These are phyloP conservation scores for Cephalotrichum gorgonifer DNA, from an alignment of 2,329 filamentous ascomycete genomes.

Conservation along the genomic window DNA sequence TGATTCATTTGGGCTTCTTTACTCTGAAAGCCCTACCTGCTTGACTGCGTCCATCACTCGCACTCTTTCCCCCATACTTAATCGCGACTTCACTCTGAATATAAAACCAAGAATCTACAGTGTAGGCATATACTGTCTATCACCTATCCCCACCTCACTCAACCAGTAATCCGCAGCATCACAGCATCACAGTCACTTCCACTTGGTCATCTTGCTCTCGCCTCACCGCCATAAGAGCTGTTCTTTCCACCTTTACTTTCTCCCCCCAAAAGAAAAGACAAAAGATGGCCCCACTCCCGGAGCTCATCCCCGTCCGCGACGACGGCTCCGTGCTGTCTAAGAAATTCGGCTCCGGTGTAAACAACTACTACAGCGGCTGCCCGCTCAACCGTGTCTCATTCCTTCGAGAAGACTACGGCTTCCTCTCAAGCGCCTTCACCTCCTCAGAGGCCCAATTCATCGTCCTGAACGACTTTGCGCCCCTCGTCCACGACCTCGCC, in stretches of 20 bases:
- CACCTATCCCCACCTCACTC: too few relatives aligned
- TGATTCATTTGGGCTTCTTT: background rate
- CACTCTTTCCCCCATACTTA: conserved; percentile 14
- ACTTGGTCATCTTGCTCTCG: background rate
- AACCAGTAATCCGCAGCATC: too few relatives aligned
- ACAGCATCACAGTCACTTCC: background rate
- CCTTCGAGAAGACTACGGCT: conserved; percentile 59
- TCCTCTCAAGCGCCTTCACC: conserved; percentile 56
- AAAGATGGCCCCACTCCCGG: conserved; percentile 29
- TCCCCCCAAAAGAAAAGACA: background rate
- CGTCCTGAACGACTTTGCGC: conserved; percentile 67
- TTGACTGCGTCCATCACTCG: background rate
- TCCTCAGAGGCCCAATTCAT: conserved; percentile 63
- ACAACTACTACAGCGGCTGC: conserved; percentile 76
- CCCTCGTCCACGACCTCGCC: conserved; percentile 47
- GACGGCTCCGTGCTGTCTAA: conserved; percentile 58
- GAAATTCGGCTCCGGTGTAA: conserved; percentile 69
- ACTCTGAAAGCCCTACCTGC: conserved; percentile 1
- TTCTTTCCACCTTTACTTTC: background rate
- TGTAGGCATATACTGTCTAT: too few relatives aligned
- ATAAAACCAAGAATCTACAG: background rate
- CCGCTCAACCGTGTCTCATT: conserved; percentile 74
- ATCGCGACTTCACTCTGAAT: background rate
- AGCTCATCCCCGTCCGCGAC: conserved; percentile 19
- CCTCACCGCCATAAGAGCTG: background rate